A percentile compares a stretch with the other conserved stretches of the same genome.
Conservation (phyloP, 495 filamentous ascomycete genomes). For the Lasiosphaeria ovina region DNA sequence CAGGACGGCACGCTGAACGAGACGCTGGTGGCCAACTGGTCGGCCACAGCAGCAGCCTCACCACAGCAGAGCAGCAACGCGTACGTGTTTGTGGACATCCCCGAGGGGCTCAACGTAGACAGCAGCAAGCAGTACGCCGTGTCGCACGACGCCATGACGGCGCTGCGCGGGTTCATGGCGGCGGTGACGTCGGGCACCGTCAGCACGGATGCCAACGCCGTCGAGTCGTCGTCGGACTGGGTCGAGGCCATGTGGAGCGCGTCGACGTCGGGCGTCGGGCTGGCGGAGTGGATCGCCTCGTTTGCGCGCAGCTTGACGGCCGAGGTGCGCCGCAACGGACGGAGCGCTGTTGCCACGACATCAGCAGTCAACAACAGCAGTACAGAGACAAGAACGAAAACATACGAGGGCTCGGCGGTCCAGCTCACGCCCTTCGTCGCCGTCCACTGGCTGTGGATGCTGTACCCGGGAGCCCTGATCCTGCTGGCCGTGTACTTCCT, state of each 20-base stretch:
- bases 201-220: constrained; percentile 18
- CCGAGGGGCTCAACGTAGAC: constrained; percentile 26
- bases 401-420: constrained; percentile 31
- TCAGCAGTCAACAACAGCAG: background rate
- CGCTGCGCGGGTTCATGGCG: constrained; percentile 32
- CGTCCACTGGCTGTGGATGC: constrained; percentile 39
- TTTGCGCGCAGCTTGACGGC: constrained; percentile 35
- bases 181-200: constrained; percentile 30
- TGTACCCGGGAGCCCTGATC: constrained; percentile 38
- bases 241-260: constrained; percentile 38
- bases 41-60: constrained; percentile 17
- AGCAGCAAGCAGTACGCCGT: constrained; percentile 28
- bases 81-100: constrained; percentile 33
- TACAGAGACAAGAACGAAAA: background rate
- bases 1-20: constrained; percentile 27
- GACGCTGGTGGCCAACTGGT: constrained; percentile 27
- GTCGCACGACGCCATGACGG: constrained; percentile 27
- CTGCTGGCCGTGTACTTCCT: constrained; percentile 35
- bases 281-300: constrained; percentile 29
- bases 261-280: constrained; percentile 22
- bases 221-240: constrained; percentile 40
- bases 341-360: background rate
- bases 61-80: constrained; percentile 15
- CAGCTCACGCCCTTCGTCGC: constrained; percentile 31
- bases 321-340: constrained; percentile 32